Base-by-base conservation (phyloP, 2,329 filamentous ascomycete genomes). In the Diplodia mutila region DNA sequence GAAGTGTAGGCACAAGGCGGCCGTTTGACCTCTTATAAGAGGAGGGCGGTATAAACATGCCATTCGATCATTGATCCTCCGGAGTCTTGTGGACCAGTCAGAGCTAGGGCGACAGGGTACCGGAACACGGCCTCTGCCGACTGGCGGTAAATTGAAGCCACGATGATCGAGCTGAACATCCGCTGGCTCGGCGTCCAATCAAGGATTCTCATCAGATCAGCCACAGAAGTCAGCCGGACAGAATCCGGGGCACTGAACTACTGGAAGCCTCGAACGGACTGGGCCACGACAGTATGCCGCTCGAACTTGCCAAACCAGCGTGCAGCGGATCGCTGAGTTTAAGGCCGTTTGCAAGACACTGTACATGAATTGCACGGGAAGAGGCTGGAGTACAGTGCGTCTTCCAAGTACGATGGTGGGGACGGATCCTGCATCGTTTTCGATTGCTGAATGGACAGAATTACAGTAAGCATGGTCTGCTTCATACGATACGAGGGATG, bases 181-280 rank as follows among this genome's bases (percentile, higher is more conserved):
- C 25, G 57, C 21, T 51, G 27, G 29, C 34, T 37, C 29, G 59
- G 42, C 29, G 23, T 32, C 59, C 59, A 63, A 63, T 63, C 59
- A 63, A 32, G 27, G 8, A 37, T n/a, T 46, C 8, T 63, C 21
- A 21, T 25, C 29, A 51, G 59, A 63, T 63, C 59, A 63, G 59
- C 59, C 59, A 63, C 46, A 25, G 29, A 16, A 63, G 46, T 63
- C 59, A 63, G 59, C 42, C 59, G 59, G 59, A 63, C 59, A 63
- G n/a, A 29, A 51, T 12, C 29, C n/a, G 49, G n/a, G 46, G 46
- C 46, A 29, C 21, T 37, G 59, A 46, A 37, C 12, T 39, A 14
- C 11, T 25, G 18, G 53, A 21, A 49, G 46, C 29, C 59, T 51
- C 27, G n/a, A 16, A 23, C 11, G 27, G 46, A 2, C 23, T 11